Base-by-base conservation (phyloP, 495 filamentous ascomycete species). In the Hypoxylon lienhwacheense region DNA sequence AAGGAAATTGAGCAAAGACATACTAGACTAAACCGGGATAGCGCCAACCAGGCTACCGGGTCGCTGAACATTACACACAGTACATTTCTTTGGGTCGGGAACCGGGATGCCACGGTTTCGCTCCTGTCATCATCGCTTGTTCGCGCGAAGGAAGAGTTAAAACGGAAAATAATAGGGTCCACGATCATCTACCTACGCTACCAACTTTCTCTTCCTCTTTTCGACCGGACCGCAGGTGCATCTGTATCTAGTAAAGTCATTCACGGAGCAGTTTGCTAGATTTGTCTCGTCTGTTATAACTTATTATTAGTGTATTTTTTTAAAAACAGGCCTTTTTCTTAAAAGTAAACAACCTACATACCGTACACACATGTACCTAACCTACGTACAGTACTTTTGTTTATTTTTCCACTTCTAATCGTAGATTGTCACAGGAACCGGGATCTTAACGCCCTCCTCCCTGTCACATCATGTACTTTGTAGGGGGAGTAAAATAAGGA, bases 1-100 rank as follows among this genome's bases (percentile, higher is more conserved):
- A 33, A 14, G 41, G 55, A 48, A 47, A 25, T 37, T 47, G 44
- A 36, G 37, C 47, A 22, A 37, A 37, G 43, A 15, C n/a, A 5
- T 40, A 26, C 51, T 51, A 53, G 47, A 24, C 42, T 14, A 45
- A 61, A 48, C 29, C 2, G 31, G 53, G 52, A 43, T 29, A 46
- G 46, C 42, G 15, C 15, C 36, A 61, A 15, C 58, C 58, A 61
- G 31, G 42, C 47, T 55, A 44, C 46, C 58, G 58, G 58, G 58
- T 61, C 58, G 20, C 10, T 17, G 24, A 15, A 22, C 8, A 26
- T 8, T 26, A 26, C 8, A 8, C 8, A 26, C 4, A 26, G 24
- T 26, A 43, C 43, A 28, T 26, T 10, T 37, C 19, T 51, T 24
- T 12, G 37, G 48, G 55, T 48, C 35, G 36, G 49, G 36, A 49